Conservation (phyloP, 2,329 filamentous ascomycete species). For the Epichloe hybrida region DNA sequence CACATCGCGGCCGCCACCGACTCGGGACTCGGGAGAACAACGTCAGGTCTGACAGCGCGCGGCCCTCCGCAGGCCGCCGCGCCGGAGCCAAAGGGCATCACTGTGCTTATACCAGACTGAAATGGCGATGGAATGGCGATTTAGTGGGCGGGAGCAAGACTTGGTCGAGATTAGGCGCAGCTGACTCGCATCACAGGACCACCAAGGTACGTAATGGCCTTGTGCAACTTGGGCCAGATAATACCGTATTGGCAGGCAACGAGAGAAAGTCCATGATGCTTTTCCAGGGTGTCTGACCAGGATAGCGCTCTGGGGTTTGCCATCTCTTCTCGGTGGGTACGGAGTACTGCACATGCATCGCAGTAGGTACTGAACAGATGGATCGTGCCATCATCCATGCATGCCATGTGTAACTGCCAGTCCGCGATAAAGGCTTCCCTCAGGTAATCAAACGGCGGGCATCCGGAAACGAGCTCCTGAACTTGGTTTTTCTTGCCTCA, state of each 20-base stretch:
- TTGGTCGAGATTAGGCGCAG: conserved; percentile 4
- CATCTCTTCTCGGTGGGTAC: neutral
- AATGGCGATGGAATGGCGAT: neutral
- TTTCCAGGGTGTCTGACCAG: neutral
- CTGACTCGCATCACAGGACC: conserved; percentile 8
- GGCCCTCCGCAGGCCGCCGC: conserved; percentile 1
- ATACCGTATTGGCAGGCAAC: neutral
- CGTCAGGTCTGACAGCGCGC: neutral
- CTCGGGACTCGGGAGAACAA: neutral
- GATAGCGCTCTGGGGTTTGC: neutral
- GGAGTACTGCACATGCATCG: neutral
- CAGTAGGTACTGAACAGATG: neutral
- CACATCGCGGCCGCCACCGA: conserved; percentile 1
- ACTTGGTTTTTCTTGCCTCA: neutral
- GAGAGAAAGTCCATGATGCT: neutral
- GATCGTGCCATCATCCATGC: neutral
- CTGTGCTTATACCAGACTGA: too few relatives aligned
- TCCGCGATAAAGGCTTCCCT: conserved; percentile 1
- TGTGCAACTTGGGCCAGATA: neutral
- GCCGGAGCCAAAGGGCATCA: neutral
- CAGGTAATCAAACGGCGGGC: neutral
- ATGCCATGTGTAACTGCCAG: neutral
- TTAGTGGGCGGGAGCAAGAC: neutral
- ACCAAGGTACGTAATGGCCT: conserved; percentile 6
- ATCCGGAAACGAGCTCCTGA: neutral